Evolutionary conservation across 2,329 filamentous ascomycete genomes (phyloP).

Genomic region (Aphanocladium album): DNA sequence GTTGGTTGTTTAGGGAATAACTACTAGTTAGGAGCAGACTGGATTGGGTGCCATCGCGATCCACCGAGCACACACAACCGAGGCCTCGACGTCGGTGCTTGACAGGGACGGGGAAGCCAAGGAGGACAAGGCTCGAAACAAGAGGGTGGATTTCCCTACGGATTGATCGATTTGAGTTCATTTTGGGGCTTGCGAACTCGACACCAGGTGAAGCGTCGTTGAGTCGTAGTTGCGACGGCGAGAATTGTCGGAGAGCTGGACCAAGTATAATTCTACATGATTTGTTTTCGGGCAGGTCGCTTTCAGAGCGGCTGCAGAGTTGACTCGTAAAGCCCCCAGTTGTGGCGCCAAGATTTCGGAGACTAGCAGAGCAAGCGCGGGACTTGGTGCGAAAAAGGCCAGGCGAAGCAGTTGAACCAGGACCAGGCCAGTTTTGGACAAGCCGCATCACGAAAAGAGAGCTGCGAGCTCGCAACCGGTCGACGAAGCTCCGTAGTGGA

Average conservation of each 20-base stretch:
- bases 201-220: background rate
- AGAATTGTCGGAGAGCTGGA: background rate
- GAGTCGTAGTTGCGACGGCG: background rate
- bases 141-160: background rate
- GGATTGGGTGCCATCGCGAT: background rate
- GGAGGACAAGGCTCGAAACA: background rate
- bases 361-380: background rate
- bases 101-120: background rate
- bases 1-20: background rate
- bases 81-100: background rate
- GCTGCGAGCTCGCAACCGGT: background rate
- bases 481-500: background rate
- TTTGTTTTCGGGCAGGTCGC: background rate
- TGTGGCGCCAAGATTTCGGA: background rate
- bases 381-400: background rate
- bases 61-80: background rate
- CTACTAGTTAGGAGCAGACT: background rate
- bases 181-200: background rate
- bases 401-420: background rate
- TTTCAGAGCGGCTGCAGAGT: background rate
- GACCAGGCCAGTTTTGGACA: background rate
- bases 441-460: background rate
- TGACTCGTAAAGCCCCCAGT: background rate
- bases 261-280: background rate
- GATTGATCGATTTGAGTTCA: background rate